Conservation (phyloP, 192 early-diverging fungal genomes). For the Coemansia reversa region DNA sequence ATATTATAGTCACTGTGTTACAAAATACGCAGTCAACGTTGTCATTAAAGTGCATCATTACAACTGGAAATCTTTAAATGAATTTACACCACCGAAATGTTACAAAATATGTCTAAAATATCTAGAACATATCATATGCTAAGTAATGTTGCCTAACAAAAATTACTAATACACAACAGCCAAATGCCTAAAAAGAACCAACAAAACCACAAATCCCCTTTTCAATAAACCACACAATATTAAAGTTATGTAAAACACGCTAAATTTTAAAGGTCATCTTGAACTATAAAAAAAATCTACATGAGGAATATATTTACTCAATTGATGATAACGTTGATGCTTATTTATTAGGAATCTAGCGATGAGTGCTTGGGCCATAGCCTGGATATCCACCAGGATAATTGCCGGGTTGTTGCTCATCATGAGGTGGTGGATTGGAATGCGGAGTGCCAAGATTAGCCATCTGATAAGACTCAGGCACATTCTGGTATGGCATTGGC, state of each 20-base stretch:
- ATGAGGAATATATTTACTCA: not conserved
- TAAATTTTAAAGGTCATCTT: no score
- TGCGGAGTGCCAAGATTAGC: conserved; percentile 3
- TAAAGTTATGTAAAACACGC: no score
- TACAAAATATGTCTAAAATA: no score
- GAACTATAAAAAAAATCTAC: not conserved
- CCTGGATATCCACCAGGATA: not conserved
- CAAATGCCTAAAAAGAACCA: no score
- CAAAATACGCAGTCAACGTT: no score
- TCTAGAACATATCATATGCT: no score
- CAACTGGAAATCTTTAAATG: no score
- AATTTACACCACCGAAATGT: no score
- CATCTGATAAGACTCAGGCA: conserved; percentile 13
- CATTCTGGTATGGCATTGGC: not conserved
- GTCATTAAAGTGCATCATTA: no score
- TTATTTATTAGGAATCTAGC: not conserved
- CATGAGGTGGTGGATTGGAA: not conserved
- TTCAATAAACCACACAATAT: conserved; percentile 1
- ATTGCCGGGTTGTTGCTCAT: not conserved
- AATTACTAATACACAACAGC: no score
- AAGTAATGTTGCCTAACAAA: no score
- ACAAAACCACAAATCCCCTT: not conserved
- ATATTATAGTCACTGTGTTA: no score
- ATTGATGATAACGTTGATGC: not conserved
- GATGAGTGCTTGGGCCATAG: not conserved